Evolutionary conservation across 2,329 filamentous ascomycete genomes (phyloP), one percentile per base, ranked within the genome.

Genomic region (Fusarium mexicanum): DNA sequence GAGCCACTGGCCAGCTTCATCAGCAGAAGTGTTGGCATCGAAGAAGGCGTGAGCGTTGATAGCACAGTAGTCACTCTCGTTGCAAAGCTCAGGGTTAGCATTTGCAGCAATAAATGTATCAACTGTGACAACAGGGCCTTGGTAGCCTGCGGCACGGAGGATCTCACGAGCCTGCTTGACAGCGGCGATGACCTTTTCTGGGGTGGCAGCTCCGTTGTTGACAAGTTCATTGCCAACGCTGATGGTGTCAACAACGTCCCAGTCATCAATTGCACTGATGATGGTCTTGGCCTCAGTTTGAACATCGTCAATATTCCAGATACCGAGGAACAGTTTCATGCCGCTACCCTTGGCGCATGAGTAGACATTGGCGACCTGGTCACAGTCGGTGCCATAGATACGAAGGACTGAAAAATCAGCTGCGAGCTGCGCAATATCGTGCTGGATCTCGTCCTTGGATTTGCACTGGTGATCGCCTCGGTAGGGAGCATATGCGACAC

Each of bases 1-100:
- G 44, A 95, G 88, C 81, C 94, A 97, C 2, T 81, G 76, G 8
- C 94, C 94, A 6, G 94, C 91, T 38, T 89, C 82, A 2, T 84
- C 82, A 2, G 94, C 88, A 5, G 82, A 81, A 33, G 89, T 88
- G 53, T 88, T 89, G 8, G 86, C 82, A 76, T 97, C 93, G 81
- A 96, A 97, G 87, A 95, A 97, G 18, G 94, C 89, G 82, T 97
- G 94, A 74, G 91, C 90, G 83, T 98, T 97, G 80, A 92, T 89
- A 22, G 94, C 93, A 78, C 92, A 94, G 84, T 93, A 94, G 79
- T 97, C 94, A 2, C 92, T 93, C 51, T 85, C 87, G 33, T 90
- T 81, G 83, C 94, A 97, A 54, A 98, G 87, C 59, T 88, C 84
- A 0, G 92, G 91, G 76, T 96, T 88, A 58, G 85, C 83, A 54